These are phyloP conservation scores for Colletotrichum tanaceti DNA, from an alignment of 2,329 filamentous ascomycete genomes.

Conservation along the genomic window DNA sequence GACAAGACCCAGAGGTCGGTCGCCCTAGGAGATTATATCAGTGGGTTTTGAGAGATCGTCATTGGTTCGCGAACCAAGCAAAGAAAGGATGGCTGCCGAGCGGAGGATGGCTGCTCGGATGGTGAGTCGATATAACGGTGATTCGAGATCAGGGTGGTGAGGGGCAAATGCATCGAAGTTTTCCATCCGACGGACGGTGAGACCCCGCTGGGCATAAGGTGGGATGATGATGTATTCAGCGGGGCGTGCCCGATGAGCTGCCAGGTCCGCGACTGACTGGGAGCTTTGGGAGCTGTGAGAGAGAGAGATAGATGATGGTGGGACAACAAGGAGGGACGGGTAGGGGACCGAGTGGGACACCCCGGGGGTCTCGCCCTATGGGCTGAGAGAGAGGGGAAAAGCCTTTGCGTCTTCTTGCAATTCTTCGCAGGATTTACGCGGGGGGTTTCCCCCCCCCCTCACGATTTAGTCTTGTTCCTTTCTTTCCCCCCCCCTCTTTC, in stretches of 20 bases:
- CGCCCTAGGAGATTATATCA: not conserved
- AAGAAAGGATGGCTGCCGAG: slow-evolving; percentile 11
- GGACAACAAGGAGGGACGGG: slow-evolving; percentile 2
- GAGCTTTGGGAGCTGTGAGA: not conserved
- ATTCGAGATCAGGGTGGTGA: slow-evolving; percentile 5
- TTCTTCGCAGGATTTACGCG: too few species aligned
- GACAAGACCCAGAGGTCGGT: not conserved
- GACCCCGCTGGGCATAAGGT: slow-evolving; percentile 29
- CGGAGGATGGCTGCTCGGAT: slow-evolving; percentile 23
- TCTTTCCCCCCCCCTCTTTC: too few species aligned
- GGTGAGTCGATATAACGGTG: slow-evolving; percentile 30
- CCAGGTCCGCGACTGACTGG: slow-evolving; percentile 23
- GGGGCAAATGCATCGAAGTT: slow-evolving; percentile 28
- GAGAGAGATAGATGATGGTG: too few species aligned
- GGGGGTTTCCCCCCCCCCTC: too few species aligned
- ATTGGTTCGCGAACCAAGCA: slow-evolving; percentile 9
- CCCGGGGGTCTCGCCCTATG: slow-evolving; percentile 10
- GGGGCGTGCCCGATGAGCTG: slow-evolving; percentile 31
- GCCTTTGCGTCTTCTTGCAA: slow-evolving; percentile 9
- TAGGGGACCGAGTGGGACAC: slow-evolving; percentile 10
- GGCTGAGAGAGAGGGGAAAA: slow-evolving; percentile 7
- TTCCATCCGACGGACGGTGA: slow-evolving; percentile 32
- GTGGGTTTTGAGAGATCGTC: not conserved
- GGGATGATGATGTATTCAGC: slow-evolving; percentile 37
- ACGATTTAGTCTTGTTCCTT: too few species aligned